Evolutionary conservation across 371 early-diverging fungal species (phyloP).

Genomic region (Mortierella sp.): DNA sequence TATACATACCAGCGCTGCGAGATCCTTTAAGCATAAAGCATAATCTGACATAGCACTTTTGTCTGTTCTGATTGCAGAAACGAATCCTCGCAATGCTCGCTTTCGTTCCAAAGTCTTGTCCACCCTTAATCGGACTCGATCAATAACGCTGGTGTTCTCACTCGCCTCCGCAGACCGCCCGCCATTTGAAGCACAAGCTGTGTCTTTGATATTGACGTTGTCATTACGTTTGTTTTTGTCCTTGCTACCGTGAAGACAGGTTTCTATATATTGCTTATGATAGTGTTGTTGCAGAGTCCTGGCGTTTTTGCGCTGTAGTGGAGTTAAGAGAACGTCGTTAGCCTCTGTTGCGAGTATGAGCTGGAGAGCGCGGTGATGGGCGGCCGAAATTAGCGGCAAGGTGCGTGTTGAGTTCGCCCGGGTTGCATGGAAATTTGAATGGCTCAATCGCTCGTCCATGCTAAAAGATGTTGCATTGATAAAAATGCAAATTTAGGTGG

Average conservation of each 20-base stretch:
- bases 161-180: background rate
- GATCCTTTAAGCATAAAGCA: conserved; percentile 9
- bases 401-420: conserved; percentile 14
- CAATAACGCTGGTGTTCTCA: conserved; percentile 17
- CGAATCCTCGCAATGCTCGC: conserved; percentile 10
- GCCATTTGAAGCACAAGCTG: no score
- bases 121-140: conserved; percentile 28
- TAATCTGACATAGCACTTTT: conserved; percentile 15
- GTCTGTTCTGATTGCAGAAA: conserved; percentile 9
- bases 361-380: conserved; percentile 33
- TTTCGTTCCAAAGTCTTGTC: conserved; percentile 28
- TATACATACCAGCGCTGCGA: conserved; percentile 19
- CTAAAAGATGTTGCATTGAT: background rate
- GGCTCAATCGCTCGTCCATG: conserved; percentile 34
- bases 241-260: conserved; percentile 18
- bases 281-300: conserved; percentile 33
- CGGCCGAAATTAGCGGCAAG: conserved; percentile 36
- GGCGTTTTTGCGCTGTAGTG: conserved; percentile 37
- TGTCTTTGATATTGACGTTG: background rate
- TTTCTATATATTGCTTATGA: conserved; percentile 27
- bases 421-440: conserved; percentile 29
- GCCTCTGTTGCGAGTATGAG: conserved; percentile 40
- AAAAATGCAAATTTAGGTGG: conserved; percentile 33
- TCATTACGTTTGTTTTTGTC: background rate
- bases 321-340: conserved; percentile 30